These are phyloP conservation scores for Fusarium subtropicale DNA, from an alignment of 2,329 filamentous ascomycete species.

Conservation along the genomic window DNA sequence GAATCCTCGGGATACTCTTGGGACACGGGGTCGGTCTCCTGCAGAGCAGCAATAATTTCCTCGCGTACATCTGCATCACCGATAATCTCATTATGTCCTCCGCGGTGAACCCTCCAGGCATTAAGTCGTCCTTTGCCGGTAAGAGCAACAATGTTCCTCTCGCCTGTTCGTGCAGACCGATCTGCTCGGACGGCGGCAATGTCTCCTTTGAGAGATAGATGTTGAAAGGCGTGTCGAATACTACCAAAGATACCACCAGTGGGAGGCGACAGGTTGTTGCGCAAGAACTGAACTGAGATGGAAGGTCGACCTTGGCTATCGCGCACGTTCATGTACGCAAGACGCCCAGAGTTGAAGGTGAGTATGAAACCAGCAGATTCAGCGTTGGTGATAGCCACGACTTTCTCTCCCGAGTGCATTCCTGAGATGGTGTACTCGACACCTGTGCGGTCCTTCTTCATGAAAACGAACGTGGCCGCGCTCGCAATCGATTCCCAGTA, in stretches of 20 bases:
- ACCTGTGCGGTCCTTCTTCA: slow-evolving; percentile 83
- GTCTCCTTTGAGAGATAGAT: slow-evolving; percentile 77
- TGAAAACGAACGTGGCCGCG: slow-evolving; percentile 84
- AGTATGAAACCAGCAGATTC: slow-evolving; percentile 89
- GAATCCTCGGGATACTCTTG: slow-evolving; percentile 65
- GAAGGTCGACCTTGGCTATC: slow-evolving; percentile 88
- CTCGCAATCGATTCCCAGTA: slow-evolving; percentile 97
- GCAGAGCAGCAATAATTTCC: slow-evolving; percentile 71
- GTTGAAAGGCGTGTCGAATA: slow-evolving; percentile 79
- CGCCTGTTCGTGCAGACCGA: slow-evolving; percentile 77
- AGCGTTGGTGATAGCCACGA: slow-evolving; percentile 81
- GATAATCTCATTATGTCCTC: slow-evolving; percentile 81
- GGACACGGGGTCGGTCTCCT: slow-evolving; percentile 62
- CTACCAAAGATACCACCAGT: slow-evolving; percentile 81
- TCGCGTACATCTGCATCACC: slow-evolving; percentile 78
- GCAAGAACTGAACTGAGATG: slow-evolving; percentile 82
- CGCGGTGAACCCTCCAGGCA: slow-evolving; percentile 89
- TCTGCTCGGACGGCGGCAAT: slow-evolving; percentile 84
- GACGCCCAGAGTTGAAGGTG: slow-evolving; percentile 83
- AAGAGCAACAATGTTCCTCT: slow-evolving; percentile 84
- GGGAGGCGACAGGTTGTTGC: slow-evolving; percentile 66
- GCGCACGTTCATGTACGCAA: slow-evolving; percentile 87
- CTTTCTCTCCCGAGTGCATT: slow-evolving; percentile 81
- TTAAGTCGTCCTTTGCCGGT: slow-evolving; percentile 83
- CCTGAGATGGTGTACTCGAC: slow-evolving; percentile 80